Evolutionary conservation across 1,139 yeast species (phyloP).

Genomic region (Sugiyamaella pinicola): DNA sequence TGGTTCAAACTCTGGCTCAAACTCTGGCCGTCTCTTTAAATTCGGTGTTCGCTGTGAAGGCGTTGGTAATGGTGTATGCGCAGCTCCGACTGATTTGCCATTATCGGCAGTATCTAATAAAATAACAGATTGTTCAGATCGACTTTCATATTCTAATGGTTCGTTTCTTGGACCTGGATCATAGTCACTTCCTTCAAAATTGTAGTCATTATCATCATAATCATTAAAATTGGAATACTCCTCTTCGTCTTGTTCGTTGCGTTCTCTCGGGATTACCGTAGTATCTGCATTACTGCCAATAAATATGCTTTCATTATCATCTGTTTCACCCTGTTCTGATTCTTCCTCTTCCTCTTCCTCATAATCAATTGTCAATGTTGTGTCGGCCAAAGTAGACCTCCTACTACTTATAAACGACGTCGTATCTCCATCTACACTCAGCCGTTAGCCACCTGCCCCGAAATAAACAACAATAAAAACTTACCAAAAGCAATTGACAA

Average conservation of each 20-base stretch:
- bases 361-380: constrained; percentile 14
- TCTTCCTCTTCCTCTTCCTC: constrained; percentile 13
- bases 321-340: not conserved
- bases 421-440: constrained; percentile 3
- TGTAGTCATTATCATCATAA: constrained; percentile 9
- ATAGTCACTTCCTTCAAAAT: constrained; percentile 6
- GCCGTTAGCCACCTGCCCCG: not conserved
- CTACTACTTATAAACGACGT: constrained; percentile 7
- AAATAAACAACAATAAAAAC: not conserved
- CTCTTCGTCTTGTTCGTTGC: not conserved
- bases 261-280: not conserved
- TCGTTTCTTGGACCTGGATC: not conserved
- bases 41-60: too few relatives aligned
- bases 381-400: constrained; percentile 9
- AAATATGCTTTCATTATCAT: constrained; percentile 1
- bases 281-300: not conserved
- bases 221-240: constrained; percentile 3
- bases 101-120: not conserved
- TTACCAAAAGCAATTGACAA: constrained; percentile 18
- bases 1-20: not conserved
- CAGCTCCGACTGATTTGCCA: not conserved
- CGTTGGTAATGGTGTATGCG: too few relatives aligned
- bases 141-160: not conserved
- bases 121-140: constrained; percentile 2
- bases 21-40: not conserved